Conservation (phyloP, 1,139 yeast genomes). For the Nematodospora anomalae region DNA sequence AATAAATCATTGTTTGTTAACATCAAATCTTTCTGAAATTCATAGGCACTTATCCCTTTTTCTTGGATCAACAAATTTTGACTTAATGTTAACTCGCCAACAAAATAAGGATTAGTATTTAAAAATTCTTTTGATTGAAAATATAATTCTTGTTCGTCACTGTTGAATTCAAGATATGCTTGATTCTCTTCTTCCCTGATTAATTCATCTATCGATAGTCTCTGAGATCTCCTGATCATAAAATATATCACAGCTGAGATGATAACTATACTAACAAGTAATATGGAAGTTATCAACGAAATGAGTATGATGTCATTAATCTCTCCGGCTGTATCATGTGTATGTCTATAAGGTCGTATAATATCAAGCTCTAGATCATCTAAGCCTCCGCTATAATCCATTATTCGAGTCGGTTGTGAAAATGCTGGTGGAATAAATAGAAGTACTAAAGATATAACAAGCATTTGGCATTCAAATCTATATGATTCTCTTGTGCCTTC, state of each 20-base stretch:
- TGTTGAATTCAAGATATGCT: slow-evolving; percentile 57
- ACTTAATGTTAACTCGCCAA: slow-evolving; percentile 43
- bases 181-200: slow-evolving; percentile 62
- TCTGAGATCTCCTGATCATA: slow-evolving; percentile 15
- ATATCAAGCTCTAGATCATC: slow-evolving; percentile 2
- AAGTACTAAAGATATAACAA: neutral
- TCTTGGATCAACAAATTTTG: slow-evolving; percentile 74
- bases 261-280: slow-evolving; percentile 16
- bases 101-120: slow-evolving; percentile 55
- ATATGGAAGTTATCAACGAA: slow-evolving; percentile 14
- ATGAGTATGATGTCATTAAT: slow-evolving; percentile 13
- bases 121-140: slow-evolving; percentile 65
- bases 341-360: slow-evolving; percentile 7
- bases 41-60: slow-evolving; percentile 93
- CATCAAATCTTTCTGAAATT: slow-evolving; percentile 72
- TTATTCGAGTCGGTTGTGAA: neutral
- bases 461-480: too few species aligned
- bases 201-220: slow-evolving; percentile 50
- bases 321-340: slow-evolving; percentile 3
- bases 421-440: neutral
- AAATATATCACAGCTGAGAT: slow-evolving; percentile 14
- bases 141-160: slow-evolving; percentile 80
- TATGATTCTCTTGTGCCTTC: too few species aligned
- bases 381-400: neutral
- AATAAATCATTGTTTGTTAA: slow-evolving; percentile 58